Evolutionary conservation across 371 early-diverging fungal species (phyloP).

Genomic region (Mucor saturninus): DNA sequence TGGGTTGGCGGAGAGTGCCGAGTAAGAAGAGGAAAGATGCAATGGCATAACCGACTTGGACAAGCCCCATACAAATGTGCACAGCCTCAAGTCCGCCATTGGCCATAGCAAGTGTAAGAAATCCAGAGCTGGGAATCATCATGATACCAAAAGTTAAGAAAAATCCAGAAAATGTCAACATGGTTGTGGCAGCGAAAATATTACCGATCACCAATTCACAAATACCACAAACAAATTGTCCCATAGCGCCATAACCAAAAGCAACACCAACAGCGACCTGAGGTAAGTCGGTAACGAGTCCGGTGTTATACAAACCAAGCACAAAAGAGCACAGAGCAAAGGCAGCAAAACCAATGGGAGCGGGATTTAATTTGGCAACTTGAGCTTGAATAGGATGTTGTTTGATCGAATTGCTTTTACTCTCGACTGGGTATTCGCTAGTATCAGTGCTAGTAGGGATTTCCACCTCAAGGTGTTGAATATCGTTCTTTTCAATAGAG

Average conservation of each 20-base stretch:
- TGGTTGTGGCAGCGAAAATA: constrained; percentile 44
- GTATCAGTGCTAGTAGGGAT: constrained; percentile 1
- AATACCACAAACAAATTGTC: constrained; percentile 45
- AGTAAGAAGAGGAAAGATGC: constrained; percentile 42
- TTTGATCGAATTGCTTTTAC: not conserved
- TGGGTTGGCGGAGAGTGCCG: constrained; percentile 45
- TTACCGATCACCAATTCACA: constrained; percentile 38
- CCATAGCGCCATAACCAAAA: constrained; percentile 43
- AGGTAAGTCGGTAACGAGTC: constrained; percentile 34
- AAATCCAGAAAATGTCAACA: constrained; percentile 46
- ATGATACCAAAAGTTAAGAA: constrained; percentile 47
- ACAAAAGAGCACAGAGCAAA: constrained; percentile 44
- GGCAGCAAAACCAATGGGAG: constrained; percentile 45
- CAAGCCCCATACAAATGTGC: constrained; percentile 35
- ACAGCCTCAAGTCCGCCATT: constrained; percentile 31
- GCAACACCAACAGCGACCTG: constrained; percentile 44
- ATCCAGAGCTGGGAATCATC: constrained; percentile 42
- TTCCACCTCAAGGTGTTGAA: constrained; percentile 26
- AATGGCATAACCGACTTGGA: constrained; percentile 39
- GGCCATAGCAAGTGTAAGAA: constrained; percentile 26
- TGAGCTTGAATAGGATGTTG: not conserved
- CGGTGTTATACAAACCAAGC: constrained; percentile 39
- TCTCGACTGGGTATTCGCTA: constrained; percentile 4
- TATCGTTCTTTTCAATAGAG: constrained; percentile 24
- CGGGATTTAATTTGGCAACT: constrained; percentile 29